Evolutionary conservation across 1,139 yeast species (phyloP), one percentile per base, ranked within the genome.

Genomic region (Yarrowia galli): DNA sequence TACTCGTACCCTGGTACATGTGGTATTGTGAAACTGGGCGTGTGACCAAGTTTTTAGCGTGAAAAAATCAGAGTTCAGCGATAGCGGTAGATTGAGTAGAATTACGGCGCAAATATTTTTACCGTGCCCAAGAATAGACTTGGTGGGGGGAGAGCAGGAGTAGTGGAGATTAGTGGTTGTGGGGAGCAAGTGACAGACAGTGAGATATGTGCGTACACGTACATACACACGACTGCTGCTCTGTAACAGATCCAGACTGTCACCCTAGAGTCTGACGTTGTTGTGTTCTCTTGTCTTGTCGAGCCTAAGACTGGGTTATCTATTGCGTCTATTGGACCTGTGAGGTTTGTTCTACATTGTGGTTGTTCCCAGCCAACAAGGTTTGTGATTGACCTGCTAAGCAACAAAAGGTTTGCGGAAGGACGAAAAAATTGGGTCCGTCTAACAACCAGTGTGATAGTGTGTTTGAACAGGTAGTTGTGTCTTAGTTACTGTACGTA

Each of bases 1-100:
- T 22, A 35, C 22, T 28, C 32, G 32, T 28, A 28, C 32, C n/a
- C n/a, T n/a, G n/a, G n/a, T 42, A 20, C 43, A 13, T 22, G 10
- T 35, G 13, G 25, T 10, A n/a, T 15, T 8, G 20, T 28, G 28
- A 10, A 38, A 8, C 5, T 40, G 61, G 18, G 61, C 61, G 61
- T 54, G 61, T 54, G 61, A 54, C 61, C 61, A 54, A 3, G 22
- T 40, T 40, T 54, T 54, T 54, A 54, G 61, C 61, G 61, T 40
- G 48, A 38, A 54, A 54, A 54, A 54, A 54, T 32, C 46, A 54
- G 46, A 54, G 61, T 54, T 54, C 13, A 40, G 13, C 23, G 61
- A 54, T 54, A 54, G 61, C 61, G 48, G 46, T 38, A 25, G 38
- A 51, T 18, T 23, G 23, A 13, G 23, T 12, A 25, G 15, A 40